phyloP scores from a whole-genome alignment of 306 rosid species.

The Trifolium repens region DNA sequence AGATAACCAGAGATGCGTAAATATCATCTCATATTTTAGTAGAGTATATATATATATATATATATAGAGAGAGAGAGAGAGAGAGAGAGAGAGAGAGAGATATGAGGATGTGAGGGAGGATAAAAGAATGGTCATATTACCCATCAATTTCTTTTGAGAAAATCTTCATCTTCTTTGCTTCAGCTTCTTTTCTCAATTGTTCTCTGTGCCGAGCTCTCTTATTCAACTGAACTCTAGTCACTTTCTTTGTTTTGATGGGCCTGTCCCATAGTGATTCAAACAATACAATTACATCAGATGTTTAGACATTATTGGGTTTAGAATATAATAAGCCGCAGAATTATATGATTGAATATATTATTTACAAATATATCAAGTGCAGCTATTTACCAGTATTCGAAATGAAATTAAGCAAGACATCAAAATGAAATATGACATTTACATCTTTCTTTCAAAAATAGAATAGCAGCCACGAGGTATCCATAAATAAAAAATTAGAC shows the following conservation, averaged over 20 bases:
- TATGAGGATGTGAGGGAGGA: not conserved
- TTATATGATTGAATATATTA: not conserved
- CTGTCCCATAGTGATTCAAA: constrained; percentile 52
- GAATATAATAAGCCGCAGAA: not conserved
- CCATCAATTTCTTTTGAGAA: constrained; percentile 84
- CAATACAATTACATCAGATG: constrained; percentile 29
- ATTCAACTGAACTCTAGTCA: constrained; percentile 74
- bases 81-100: not conserved
- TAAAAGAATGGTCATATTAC: constrained; percentile 44
- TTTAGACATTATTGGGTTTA: not conserved
- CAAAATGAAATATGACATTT: not conserved
- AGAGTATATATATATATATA: too few species aligned
- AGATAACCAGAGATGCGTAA: constrained; percentile 12
- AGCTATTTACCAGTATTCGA: not conserved
- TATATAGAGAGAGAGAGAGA: not conserved
- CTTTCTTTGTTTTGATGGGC: constrained; percentile 61
- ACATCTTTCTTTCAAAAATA: not conserved
- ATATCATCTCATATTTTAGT: not conserved
- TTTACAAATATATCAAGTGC: not conserved
- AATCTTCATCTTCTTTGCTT: constrained; percentile 54
- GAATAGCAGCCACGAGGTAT: not conserved
- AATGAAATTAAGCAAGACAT: constrained; percentile 7
- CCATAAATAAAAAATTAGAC: not conserved
- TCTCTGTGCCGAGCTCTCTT: constrained; percentile 77
- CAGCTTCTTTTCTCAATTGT: constrained; percentile 64